Conservation (phyloP, 2,329 filamentous ascomycete genomes). For the Akanthomyces dipterigenus region DNA sequence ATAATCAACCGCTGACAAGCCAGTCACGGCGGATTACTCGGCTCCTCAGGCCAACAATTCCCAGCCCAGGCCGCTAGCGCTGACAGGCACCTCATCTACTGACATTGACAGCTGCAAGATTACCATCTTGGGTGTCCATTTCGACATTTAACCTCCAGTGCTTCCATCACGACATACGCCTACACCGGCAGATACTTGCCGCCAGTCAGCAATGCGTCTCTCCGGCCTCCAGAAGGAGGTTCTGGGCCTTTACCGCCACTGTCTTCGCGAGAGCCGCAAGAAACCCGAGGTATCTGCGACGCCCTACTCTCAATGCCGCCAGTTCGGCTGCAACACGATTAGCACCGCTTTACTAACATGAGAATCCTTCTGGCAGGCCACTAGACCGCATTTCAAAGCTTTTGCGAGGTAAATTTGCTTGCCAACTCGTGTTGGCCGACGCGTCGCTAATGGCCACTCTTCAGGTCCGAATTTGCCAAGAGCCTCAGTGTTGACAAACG, state of each 20-base stretch:
- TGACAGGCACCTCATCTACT: conserved; percentile 6
- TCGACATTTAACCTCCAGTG: background rate
- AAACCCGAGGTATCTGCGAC: conserved; percentile 62
- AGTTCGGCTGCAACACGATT: background rate
- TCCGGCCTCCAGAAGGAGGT: conserved; percentile 92
- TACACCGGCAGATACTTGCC: background rate
- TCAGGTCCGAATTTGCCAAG: conserved; percentile 70
- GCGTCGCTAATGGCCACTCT: background rate
- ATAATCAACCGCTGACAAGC: too few species aligned
- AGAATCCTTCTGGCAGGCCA: conserved; percentile 34
- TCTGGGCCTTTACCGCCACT: conserved; percentile 76
- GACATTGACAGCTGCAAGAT: conserved; percentile 6
- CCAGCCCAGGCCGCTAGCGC: background rate
- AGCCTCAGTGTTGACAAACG: conserved; percentile 65
- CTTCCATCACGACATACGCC: conserved; percentile 6
- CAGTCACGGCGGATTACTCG: background rate
- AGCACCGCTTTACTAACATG: conserved; percentile 8
- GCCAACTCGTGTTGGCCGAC: background rate
- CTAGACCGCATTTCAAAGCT: conserved; percentile 53
- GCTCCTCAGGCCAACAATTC: background rate
- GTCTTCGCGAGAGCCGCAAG: conserved; percentile 70
- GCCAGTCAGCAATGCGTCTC: conserved; percentile 35
- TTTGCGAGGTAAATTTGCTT: conserved; percentile 51
- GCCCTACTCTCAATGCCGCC: background rate
- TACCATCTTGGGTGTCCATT: conserved; percentile 5